Evolutionary conservation across 2,329 filamentous ascomycete species (phyloP).

Genomic region (Claviceps digitariae): DNA sequence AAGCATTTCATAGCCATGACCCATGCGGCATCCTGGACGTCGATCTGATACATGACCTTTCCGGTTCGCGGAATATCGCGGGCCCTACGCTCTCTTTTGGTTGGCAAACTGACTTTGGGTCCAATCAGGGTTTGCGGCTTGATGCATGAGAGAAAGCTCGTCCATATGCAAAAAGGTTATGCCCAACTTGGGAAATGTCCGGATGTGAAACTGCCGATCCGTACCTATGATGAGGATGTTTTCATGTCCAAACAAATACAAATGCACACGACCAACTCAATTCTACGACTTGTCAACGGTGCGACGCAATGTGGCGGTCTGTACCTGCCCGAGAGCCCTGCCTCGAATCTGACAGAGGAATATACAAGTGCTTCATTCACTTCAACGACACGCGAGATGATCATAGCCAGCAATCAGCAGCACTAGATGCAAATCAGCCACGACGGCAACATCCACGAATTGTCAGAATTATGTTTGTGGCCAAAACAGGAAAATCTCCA

Average conservation of each 20-base stretch:
- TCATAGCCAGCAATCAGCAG: not conserved
- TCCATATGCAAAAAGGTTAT: not conserved
- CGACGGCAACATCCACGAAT: not conserved
- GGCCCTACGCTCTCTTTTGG: not conserved
- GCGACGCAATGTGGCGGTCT: not conserved
- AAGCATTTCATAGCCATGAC: not conserved
- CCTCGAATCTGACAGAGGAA: not conserved
- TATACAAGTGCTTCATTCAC: not conserved
- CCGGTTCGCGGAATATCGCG: not conserved
- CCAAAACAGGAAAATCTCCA: not conserved
- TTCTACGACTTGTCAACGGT: not conserved
- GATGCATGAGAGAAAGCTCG: not conserved
- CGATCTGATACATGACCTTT: not conserved
- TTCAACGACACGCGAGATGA: not conserved
- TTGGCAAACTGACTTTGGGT: not conserved
- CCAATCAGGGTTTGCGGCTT: not conserved
- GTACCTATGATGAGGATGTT: not conserved
- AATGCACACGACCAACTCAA: not conserved
- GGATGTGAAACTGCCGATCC: too few relatives aligned
- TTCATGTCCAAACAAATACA: not conserved
- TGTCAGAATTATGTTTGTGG: not conserved
- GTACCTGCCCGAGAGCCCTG: too few relatives aligned
- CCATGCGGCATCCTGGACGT: not conserved
- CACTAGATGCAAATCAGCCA: not conserved
- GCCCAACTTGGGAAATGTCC: not conserved